Evolutionary conservation across 805 yeast genomes (phyloP).

Genomic region (Metschnikowia vanudenii): DNA sequence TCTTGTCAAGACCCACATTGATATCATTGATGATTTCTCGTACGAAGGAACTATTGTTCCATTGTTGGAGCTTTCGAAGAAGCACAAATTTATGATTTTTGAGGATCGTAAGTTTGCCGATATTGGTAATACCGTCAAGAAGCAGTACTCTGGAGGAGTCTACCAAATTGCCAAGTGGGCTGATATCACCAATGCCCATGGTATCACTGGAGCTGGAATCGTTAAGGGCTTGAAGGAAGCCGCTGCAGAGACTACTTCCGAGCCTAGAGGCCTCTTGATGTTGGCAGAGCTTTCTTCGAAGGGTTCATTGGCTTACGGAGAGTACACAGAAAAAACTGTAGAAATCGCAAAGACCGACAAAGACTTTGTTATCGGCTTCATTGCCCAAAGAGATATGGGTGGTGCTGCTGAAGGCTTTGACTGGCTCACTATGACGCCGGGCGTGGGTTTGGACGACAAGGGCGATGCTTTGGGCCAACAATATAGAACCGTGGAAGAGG

Average conservation of each 20-base stretch:
- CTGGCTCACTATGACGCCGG: slow-evolving; percentile 97
- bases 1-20: slow-evolving; percentile 91
- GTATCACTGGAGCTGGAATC: slow-evolving; percentile 93
- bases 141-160: slow-evolving; percentile 89
- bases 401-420: slow-evolving; percentile 83
- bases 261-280: slow-evolving; percentile 90
- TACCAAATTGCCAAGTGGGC: slow-evolving; percentile 92
- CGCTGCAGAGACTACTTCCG: slow-evolving; percentile 62
- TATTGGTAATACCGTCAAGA: slow-evolving; percentile 94
- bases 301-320: slow-evolving; percentile 92
- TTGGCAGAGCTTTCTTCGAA: slow-evolving; percentile 92
- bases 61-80: slow-evolving; percentile 64
- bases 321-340: slow-evolving; percentile 81
- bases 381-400: slow-evolving; percentile 89
- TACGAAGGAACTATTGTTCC: slow-evolving; percentile 80
- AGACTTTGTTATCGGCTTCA: slow-evolving; percentile 93
- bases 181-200: slow-evolving; percentile 96
- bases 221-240: slow-evolving; percentile 86
- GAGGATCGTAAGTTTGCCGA: slow-evolving; percentile 99
- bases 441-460: slow-evolving; percentile 95
- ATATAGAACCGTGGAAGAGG: slow-evolving; percentile 88
- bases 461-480: slow-evolving; percentile 97
- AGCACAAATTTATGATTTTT: slow-evolving; percentile 86
- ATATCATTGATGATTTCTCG: slow-evolving; percentile 84
- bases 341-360: slow-evolving; percentile 81